These are phyloP conservation scores for Penicillium steckii DNA, from an alignment of 495 filamentous ascomycete genomes.

Conservation along the genomic window DNA sequence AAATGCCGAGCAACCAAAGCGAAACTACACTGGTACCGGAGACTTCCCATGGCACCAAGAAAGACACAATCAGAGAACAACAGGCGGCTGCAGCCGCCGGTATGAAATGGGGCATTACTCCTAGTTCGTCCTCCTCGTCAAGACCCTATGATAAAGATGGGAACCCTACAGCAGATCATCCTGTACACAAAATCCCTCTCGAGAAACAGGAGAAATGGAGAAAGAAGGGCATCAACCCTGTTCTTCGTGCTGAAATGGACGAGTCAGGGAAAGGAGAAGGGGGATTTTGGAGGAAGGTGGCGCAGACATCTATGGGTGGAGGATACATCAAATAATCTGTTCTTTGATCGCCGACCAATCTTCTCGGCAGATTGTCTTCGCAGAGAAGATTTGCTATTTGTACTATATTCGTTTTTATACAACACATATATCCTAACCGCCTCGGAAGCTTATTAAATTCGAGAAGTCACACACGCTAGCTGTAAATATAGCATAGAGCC, in stretches of 20 bases:
- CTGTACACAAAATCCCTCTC: conserved; percentile 20
- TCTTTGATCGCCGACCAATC: too few species aligned
- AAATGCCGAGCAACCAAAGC: background rate
- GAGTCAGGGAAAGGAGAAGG: conserved; percentile 16
- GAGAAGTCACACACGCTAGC: too few species aligned
- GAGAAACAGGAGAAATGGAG: conserved; percentile 25
- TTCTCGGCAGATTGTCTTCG: too few species aligned
- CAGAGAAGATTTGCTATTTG: too few species aligned
- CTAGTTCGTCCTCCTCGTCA: too few species aligned
- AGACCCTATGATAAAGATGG: conserved; percentile 1
- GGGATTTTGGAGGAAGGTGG: conserved; percentile 18
- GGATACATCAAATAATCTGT: conserved; percentile 21
- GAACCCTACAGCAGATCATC: conserved; percentile 11
- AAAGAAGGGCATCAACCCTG: conserved; percentile 20
- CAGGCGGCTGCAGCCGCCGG: background rate
- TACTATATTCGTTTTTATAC: too few species aligned
- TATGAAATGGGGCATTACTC: conserved; percentile 18
- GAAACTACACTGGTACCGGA: background rate
- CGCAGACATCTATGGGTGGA: conserved; percentile 17
- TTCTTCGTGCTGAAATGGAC: conserved; percentile 20
- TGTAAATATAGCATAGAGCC: too few species aligned
- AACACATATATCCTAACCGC: too few species aligned
- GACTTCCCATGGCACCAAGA: background rate
- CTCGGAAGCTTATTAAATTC: too few species aligned
- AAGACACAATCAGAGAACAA: background rate